phyloP scores from a whole-genome alignment of 805 yeast species.

The Sugiyamaella floridensis region DNA sequence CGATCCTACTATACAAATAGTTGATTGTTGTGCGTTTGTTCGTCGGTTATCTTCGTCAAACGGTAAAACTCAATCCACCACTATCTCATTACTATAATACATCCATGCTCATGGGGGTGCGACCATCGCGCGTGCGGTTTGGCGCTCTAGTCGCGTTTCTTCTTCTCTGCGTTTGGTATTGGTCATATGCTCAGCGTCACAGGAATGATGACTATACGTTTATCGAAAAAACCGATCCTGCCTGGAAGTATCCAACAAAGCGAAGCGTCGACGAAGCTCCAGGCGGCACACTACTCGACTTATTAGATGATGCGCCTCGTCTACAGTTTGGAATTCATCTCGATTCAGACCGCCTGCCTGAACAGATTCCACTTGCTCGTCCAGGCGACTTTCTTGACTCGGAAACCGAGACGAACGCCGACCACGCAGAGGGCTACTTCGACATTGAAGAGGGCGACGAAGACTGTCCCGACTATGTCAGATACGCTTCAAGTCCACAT shows the following conservation, averaged over 20 bases:
- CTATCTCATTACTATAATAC: background rate
- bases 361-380: background rate
- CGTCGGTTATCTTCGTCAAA: too few species aligned
- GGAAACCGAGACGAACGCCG: background rate
- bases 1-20: too few species aligned
- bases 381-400: background rate
- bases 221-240: background rate
- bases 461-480: slow-evolving; percentile 56
- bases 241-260: background rate
- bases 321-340: background rate
- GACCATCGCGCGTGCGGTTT: background rate
- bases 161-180: background rate
- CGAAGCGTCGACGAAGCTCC: background rate
- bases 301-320: background rate
- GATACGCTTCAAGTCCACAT: slow-evolving; percentile 50
- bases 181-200: background rate
- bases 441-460: background rate
- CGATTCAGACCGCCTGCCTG: background rate
- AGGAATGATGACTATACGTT: background rate
- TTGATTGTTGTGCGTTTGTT: too few species aligned
- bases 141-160: background rate
- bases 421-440: background rate
- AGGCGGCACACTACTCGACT: background rate
- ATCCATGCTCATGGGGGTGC: background rate
- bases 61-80: too few species aligned